Base-by-base conservation (phyloP, 108 stramenopile genomes). In the Pseudonitzschia delicatissima region DNA sequence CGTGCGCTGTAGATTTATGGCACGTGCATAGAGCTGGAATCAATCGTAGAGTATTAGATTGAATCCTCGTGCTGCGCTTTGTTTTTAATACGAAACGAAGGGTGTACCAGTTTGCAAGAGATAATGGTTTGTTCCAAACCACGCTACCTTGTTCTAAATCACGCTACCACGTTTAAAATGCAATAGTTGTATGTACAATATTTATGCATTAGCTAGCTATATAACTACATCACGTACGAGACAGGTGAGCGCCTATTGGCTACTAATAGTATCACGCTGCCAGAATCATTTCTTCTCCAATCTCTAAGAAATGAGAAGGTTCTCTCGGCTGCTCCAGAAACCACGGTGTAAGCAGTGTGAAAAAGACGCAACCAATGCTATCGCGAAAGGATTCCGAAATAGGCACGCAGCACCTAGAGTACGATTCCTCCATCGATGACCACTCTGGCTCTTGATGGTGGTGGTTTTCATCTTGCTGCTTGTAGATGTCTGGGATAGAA, bases 101-200 rank as follows among this genome's bases (percentile, higher is more conserved):
- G n/a, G n/a, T n/a, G n/a, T n/a, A n/a, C n/a, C n/a, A n/a, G n/a
- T n/a, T n/a, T n/a, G n/a, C n/a, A n/a, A n/a, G n/a, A n/a, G n/a
- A n/a, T n/a, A n/a, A n/a, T n/a, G n/a, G n/a, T n/a, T 44, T n/a
- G 2, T 39, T 39, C 55, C 15, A 82, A 47, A 8, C 70, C 73
- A 44, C 3, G 13, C 42, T 6, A 44, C 6, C n/a, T 2, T 6
- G 2, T 2, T 6, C 7, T 2, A 7, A 5, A 5, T 3, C n/a
- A 2, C 2, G n/a, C 7, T 44, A n/a, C 7, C 17, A 44, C 13
- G 42, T 2, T 44, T 44, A n/a, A 2, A n/a, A 44, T 44, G 17
- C n/a, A 2, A n/a, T 7, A 44, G 17, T 44, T n/a, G 42, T 5
- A n/a, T 5, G 42, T 7, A 6, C n/a, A n/a, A n/a, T 3, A n/a